Conservation (phyloP, 2,329 filamentous ascomycete genomes). For the Talaromyces sp. region DNA sequence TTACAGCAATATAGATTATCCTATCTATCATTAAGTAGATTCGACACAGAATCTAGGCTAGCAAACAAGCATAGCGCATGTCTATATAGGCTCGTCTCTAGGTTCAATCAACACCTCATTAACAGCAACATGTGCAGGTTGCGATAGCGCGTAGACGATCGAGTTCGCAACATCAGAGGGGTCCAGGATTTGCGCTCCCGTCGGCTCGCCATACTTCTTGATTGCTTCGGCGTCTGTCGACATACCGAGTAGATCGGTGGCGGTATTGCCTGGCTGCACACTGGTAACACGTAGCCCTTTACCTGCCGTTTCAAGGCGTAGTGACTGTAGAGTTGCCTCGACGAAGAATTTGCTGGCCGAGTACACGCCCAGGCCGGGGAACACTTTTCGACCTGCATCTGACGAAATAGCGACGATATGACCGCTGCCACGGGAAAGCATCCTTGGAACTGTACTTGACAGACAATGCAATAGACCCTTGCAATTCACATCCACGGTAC, state of each 20-base stretch:
- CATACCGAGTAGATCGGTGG: slow-evolving; percentile 67
- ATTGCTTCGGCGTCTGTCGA: slow-evolving; percentile 71
- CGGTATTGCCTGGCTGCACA: slow-evolving; percentile 72
- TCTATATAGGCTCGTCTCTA: slow-evolving; percentile 65
- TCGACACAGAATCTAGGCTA: neutral
- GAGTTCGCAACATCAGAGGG: slow-evolving; percentile 66
- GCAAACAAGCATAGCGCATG: neutral
- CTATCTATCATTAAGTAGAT: neutral
- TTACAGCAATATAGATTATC: neutral
- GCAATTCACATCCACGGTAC: slow-evolving; percentile 80
- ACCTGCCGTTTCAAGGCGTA: slow-evolving; percentile 71
- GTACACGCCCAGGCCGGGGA: slow-evolving; percentile 76
- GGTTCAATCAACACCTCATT: slow-evolving; percentile 79
- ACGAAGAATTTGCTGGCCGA: slow-evolving; percentile 82
- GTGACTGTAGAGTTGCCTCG: slow-evolving; percentile 69
- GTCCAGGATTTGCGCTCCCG: slow-evolving; percentile 69
- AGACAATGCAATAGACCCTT: slow-evolving; percentile 73
- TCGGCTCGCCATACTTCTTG: slow-evolving; percentile 71
- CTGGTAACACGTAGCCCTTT: slow-evolving; percentile 67
- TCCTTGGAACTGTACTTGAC: slow-evolving; percentile 62
- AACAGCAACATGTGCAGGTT: slow-evolving; percentile 70
- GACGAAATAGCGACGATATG: slow-evolving; percentile 79
- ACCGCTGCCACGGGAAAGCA: slow-evolving; percentile 63
- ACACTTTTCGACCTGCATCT: slow-evolving; percentile 74
- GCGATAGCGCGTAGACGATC: slow-evolving; percentile 68